A percentile compares a stretch with the other conserved stretches of the same genome.
phyloP scores from a whole-genome alignment of 257 asterid species.

The Nicotiana attenuata region DNA sequence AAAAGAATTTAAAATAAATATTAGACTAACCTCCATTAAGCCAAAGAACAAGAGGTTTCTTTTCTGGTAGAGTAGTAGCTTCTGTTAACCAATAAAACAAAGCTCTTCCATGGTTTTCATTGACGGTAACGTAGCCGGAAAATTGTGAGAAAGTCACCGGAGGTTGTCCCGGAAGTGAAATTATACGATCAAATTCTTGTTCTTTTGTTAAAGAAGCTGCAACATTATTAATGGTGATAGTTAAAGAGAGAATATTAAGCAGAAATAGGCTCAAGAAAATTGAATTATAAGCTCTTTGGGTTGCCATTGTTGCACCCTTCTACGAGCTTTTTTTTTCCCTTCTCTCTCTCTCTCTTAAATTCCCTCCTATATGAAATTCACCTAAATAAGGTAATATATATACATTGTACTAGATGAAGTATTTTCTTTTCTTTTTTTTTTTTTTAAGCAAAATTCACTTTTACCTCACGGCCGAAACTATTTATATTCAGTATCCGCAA shows the following conservation, averaged over 20 bases:
- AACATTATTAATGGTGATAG: background rate
- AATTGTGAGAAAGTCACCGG: conserved; percentile 58
- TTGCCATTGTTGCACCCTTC: conserved; percentile 7
- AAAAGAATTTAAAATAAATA: no score
- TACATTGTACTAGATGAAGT: background rate
- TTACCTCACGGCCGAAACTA: no score
- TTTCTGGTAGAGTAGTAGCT: conserved; percentile 35
- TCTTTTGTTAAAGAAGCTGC: conserved; percentile 19
- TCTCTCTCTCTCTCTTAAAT: background rate
- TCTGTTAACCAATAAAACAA: conserved; percentile 81
- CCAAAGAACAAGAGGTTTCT: conserved; percentile 76
- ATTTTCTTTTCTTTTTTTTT: background rate
- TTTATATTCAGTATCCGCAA: no score
- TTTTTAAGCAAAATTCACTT: no score
- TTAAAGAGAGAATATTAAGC: background rate
- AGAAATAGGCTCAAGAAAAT: background rate
- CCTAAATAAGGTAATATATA: background rate
- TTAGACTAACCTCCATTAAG: conserved; percentile 68
- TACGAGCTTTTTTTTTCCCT: background rate
- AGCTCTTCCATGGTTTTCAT: conserved; percentile 58
- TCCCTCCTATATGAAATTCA: background rate
- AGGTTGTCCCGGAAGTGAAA: conserved; percentile 79
- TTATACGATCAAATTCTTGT: conserved; percentile 55
- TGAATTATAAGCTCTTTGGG: background rate
- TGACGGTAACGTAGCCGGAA: conserved; percentile 72